A percentile compares a stretch with the other conserved stretches of the same genome.
These are phyloP conservation scores for Calonectria pseudoreteaudii DNA, from an alignment of 2,329 filamentous ascomycete genomes.

Conservation along the genomic window DNA sequence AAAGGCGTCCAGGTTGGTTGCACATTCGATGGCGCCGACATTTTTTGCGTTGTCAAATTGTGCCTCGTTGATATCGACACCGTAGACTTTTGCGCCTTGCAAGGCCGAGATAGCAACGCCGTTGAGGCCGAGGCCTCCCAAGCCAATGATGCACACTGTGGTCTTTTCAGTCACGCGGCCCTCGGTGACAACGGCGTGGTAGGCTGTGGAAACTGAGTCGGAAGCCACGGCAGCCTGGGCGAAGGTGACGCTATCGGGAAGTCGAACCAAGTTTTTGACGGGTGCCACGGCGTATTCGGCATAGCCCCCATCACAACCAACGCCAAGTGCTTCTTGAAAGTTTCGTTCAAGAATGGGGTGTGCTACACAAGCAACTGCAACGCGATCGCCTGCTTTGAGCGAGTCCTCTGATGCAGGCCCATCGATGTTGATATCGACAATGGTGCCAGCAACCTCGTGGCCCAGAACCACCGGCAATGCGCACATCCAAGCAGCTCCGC, in stretches of 20 bases:
- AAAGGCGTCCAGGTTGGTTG: background rate
- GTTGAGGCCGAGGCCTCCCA: background rate
- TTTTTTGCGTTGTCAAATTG: background rate
- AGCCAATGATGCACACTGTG: background rate
- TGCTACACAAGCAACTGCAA: background rate
- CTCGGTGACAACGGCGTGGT: background rate
- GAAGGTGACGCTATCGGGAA: background rate
- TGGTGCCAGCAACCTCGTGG: background rate
- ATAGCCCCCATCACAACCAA: background rate
- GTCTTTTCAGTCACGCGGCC: background rate
- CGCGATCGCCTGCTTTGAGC: background rate
- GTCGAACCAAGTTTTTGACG: background rate
- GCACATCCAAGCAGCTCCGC: background rate
- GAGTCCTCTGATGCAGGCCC: background rate
- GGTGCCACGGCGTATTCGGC: background rate
- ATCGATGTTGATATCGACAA: background rate
- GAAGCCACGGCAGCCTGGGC: background rate
- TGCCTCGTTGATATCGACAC: background rate
- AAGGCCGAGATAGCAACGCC: background rate
- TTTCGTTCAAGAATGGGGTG: background rate
- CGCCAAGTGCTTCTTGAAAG: background rate
- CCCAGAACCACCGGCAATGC: background rate
- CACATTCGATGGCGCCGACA: background rate
- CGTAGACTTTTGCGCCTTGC: background rate
- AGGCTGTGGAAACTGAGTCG: background rate